Conservation (phyloP, 2,329 filamentous ascomycete species). For the Pseudocercospora ulei region DNA sequence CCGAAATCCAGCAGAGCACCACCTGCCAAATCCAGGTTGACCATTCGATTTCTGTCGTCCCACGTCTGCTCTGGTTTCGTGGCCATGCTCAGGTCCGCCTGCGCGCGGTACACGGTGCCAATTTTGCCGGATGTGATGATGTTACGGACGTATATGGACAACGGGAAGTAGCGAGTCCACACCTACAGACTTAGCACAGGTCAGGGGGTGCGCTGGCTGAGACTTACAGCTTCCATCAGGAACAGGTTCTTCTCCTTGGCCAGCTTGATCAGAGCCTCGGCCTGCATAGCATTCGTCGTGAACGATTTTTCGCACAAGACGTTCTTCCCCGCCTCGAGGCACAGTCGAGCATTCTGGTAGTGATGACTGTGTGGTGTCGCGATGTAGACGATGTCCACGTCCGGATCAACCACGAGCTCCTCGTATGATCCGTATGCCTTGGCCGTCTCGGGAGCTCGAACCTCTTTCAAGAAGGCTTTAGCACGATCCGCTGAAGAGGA, state of each 20-base stretch:
- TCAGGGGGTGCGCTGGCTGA: neutral
- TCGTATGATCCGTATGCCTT: slow-evolving; percentile 71
- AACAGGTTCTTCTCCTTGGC: slow-evolving; percentile 62
- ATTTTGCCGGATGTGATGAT: slow-evolving; percentile 49
- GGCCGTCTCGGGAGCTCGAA: slow-evolving; percentile 57
- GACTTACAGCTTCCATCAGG: slow-evolving; percentile 55
- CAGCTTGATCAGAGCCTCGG: slow-evolving; percentile 59
- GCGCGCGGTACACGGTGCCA: slow-evolving; percentile 49
- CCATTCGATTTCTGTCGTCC: slow-evolving; percentile 61
- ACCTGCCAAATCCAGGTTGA: slow-evolving; percentile 73
- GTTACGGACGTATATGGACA: slow-evolving; percentile 66
- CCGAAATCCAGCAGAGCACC: slow-evolving; percentile 76
- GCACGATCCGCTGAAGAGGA: slow-evolving; percentile 63
- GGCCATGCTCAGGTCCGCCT: slow-evolving; percentile 52
- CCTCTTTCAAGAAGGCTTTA: slow-evolving; percentile 59
- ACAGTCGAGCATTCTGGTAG: slow-evolving; percentile 83
- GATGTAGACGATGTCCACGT: slow-evolving; percentile 79
- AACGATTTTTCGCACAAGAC: slow-evolving; percentile 88
- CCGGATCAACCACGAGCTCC: slow-evolving; percentile 65
- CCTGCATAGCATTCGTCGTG: slow-evolving; percentile 71
- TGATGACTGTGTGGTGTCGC: slow-evolving; percentile 88
- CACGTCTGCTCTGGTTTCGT: slow-evolving; percentile 52
- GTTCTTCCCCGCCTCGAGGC: slow-evolving; percentile 71
- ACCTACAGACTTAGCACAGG: slow-evolving; percentile 39
- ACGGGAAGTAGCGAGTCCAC: slow-evolving; percentile 81